phyloP scores from a whole-genome alignment of 192 early-diverging fungal species.

The Helicostylum pulchrum region DNA sequence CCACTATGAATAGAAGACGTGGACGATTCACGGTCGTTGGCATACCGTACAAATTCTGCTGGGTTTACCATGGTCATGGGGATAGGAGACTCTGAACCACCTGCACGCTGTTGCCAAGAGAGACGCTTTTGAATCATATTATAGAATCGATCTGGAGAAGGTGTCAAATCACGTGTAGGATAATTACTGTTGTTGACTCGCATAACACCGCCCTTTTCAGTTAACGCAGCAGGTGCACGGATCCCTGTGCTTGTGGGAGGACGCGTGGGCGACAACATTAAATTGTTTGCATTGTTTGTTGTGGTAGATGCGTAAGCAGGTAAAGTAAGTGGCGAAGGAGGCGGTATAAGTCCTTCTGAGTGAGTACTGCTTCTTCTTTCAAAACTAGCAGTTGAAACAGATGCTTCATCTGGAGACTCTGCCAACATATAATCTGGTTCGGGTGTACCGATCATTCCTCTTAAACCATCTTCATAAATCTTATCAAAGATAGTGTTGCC shows the following conservation, averaged over 20 bases:
- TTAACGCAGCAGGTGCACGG: slow-evolving; percentile 9
- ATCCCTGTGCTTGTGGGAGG: slow-evolving; percentile 15
- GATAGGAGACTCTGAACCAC: slow-evolving; percentile 20
- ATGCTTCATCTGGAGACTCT: slow-evolving; percentile 7
- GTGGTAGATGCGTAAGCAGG: neutral
- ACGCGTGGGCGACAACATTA: neutral
- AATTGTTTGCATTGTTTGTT: neutral
- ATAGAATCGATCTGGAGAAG: slow-evolving; percentile 35
- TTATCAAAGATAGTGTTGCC: slow-evolving; percentile 42
- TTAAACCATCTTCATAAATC: slow-evolving; percentile 40
- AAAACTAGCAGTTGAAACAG: slow-evolving; percentile 5
- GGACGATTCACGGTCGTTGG: slow-evolving; percentile 33
- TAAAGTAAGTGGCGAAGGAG: slow-evolving; percentile 8
- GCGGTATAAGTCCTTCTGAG: slow-evolving; percentile 10
- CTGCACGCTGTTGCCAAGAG: slow-evolving; percentile 27
- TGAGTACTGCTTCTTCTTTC: slow-evolving; percentile 7
- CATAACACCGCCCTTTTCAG: slow-evolving; percentile 18
- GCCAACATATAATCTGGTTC: slow-evolving; percentile 17
- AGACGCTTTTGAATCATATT: slow-evolving; percentile 37
- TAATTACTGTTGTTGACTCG: neutral
- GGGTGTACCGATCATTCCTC: slow-evolving; percentile 33
- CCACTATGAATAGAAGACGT: slow-evolving; percentile 35
- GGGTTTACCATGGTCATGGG: slow-evolving; percentile 29
- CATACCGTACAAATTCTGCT: slow-evolving; percentile 27
- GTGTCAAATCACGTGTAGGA: slow-evolving; percentile 21